phyloP scores from a whole-genome alignment of 139 green algal genomes.

The Chlorella sorokiniana region DNA sequence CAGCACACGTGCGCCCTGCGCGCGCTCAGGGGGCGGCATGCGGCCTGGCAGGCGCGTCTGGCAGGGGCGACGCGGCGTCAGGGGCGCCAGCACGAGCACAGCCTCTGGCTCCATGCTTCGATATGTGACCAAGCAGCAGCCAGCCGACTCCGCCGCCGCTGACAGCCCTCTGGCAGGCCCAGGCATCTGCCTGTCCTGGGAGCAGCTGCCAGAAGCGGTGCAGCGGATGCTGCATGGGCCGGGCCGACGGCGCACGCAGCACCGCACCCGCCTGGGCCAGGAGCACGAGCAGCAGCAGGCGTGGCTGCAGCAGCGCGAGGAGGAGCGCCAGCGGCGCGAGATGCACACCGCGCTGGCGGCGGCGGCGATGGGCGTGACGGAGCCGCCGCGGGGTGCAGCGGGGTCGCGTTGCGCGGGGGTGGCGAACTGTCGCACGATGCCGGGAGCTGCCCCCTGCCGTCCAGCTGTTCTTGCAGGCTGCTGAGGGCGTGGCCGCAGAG shows the following conservation, averaged over 20 bases:
- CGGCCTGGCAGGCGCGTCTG: too few relatives aligned
- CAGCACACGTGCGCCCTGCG: too few relatives aligned
- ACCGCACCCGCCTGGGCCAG: constrained; percentile 2
- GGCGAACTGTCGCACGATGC: too few relatives aligned
- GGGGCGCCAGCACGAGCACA: neutral
- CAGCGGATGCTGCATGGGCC: constrained; percentile 23
- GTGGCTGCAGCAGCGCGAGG: neutral
- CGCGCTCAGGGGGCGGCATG: too few relatives aligned
- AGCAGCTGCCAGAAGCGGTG: constrained; percentile 42
- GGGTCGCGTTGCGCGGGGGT: neutral
- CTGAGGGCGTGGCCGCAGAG: neutral
- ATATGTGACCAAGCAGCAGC: constrained; percentile 15
- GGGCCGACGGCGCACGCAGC: neutral
- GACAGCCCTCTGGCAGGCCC: constrained; percentile 33
- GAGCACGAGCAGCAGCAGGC: neutral
- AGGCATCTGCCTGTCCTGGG: constrained; percentile 43
- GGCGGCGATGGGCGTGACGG: neutral
- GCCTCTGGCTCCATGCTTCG: neutral
- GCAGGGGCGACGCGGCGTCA: neutral
- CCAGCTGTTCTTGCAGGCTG: neutral
- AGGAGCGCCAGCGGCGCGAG: constrained; percentile 1
- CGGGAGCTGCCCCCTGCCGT: neutral
- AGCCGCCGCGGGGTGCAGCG: neutral
- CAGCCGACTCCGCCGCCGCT: neutral
- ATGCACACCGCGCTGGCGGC: neutral